These are phyloP conservation scores for Starmera quercuum DNA, from an alignment of 805 yeast species.

Conservation along the genomic window DNA sequence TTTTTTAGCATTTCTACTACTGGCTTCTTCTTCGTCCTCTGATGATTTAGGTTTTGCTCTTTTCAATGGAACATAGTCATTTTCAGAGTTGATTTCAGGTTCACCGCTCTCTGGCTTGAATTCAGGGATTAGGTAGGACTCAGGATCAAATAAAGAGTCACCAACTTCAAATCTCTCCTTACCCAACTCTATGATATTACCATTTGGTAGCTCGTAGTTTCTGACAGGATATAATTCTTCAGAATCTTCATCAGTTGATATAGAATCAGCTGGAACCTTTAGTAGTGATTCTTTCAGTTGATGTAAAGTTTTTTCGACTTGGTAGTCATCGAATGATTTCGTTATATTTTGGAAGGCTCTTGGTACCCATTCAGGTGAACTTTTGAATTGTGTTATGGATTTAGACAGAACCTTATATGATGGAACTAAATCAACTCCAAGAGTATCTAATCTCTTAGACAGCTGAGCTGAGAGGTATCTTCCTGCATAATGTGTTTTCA, in stretches of 20 bases:
- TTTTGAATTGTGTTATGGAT: slow-evolving; percentile 20
- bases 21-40: slow-evolving; percentile 18
- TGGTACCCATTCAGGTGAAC: slow-evolving; percentile 24
- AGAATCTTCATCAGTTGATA: slow-evolving; percentile 18
- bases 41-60: slow-evolving; percentile 36
- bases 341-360: slow-evolving; percentile 14
- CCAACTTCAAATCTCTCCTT: slow-evolving; percentile 56
- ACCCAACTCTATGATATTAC: slow-evolving; percentile 55
- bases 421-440: slow-evolving; percentile 31
- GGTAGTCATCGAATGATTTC: slow-evolving; percentile 46
- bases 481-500: slow-evolving; percentile 72
- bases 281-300: slow-evolving; percentile 72
- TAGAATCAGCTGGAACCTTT: slow-evolving; percentile 41
- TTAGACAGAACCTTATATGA: slow-evolving; percentile 46
- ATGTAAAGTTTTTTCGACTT: slow-evolving; percentile 46
- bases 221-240: slow-evolving; percentile 27
- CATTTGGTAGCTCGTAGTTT: slow-evolving; percentile 70
- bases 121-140: slow-evolving; percentile 30
- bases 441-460: slow-evolving; percentile 28
- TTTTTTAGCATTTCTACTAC: slow-evolving; percentile 21
- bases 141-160: slow-evolving; percentile 68
- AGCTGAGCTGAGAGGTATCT: slow-evolving; percentile 51
- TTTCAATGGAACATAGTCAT: slow-evolving; percentile 71
- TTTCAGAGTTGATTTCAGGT: slow-evolving; percentile 33
- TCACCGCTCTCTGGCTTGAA: slow-evolving; percentile 43